A percentile compares a stretch with the other conserved stretches of the same genome.
These are phyloP conservation scores for Auriculariales sp. DNA, from an alignment of 768 basidiomycete genomes.

Conservation along the genomic window DNA sequence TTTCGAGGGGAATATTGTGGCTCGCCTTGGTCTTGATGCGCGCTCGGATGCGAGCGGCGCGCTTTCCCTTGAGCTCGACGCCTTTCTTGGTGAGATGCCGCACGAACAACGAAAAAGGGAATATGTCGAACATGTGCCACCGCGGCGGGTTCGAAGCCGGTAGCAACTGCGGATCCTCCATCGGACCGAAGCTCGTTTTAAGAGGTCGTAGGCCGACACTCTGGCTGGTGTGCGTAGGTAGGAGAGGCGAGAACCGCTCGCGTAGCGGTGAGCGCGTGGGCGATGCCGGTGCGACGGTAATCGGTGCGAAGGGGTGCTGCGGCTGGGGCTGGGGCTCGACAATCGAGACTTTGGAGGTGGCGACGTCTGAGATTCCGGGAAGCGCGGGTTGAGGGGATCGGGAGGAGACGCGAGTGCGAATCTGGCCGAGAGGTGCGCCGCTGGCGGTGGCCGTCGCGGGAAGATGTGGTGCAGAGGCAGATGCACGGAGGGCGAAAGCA, in stretches of 20 bases:
- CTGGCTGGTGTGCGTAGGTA: background rate
- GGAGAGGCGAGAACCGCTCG: background rate
- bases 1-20: conserved; percentile 55
- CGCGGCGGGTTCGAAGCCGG: conserved; percentile 45
- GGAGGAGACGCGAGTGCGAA: background rate
- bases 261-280: no score
- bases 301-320: no score
- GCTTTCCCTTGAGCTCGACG: conserved; percentile 43
- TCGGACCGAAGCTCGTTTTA: no score
- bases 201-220: background rate
- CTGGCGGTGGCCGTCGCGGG: background rate
- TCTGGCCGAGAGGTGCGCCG: background rate
- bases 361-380: background rate
- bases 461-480: background rate
- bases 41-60: conserved; percentile 39
- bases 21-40: conserved; percentile 28
- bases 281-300: no score
- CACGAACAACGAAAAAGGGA: conserved; percentile 53
- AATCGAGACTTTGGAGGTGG: background rate
- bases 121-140: conserved; percentile 46
- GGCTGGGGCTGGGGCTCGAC: no score
- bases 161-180: conserved; percentile 32
- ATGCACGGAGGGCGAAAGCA: background rate
- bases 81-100: conserved; percentile 30
- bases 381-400: no score